A percentile compares a stretch with the other conserved stretches of the same genome.
These are phyloP conservation scores for Colletotrichum echinochloae DNA, from an alignment of 2,329 filamentous ascomycete species.

Conservation along the genomic window DNA sequence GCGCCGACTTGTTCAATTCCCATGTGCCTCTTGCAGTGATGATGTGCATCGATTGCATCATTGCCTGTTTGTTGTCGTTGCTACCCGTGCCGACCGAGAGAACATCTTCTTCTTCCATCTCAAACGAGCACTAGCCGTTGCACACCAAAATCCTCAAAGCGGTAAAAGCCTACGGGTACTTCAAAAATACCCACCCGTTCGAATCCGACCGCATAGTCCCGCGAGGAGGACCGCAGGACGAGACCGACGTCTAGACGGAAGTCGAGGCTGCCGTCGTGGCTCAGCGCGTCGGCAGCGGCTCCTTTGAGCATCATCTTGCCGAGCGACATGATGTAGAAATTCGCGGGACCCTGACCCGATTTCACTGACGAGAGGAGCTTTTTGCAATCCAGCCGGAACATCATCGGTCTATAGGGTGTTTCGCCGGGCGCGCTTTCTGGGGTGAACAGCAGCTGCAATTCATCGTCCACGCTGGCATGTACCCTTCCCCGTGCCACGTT, in stretches of 20 bases:
- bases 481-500: neutral
- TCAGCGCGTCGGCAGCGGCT: too few species aligned
- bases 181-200: slow-evolving; percentile 6
- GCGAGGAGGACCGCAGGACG: neutral
- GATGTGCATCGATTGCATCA: too few species aligned
- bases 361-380: neutral
- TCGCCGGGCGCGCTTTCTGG: neutral
- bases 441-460: neutral
- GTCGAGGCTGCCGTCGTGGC: neutral
- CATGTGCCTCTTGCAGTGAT: neutral
- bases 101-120: neutral
- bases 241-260: neutral
- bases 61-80: too few species aligned
- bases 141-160: neutral
- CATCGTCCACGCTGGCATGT: neutral
- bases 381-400: neutral
- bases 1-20: neutral
- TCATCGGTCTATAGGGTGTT: neutral
- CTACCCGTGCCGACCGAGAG: neutral
- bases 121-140: neutral
- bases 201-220: neutral
- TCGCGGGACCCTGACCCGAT: neutral
- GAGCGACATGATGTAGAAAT: neutral
- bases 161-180: neutral
- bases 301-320: neutral